Evolutionary conservation across 805 yeast species (phyloP).

Genomic region (Sugiyamaella americana): DNA sequence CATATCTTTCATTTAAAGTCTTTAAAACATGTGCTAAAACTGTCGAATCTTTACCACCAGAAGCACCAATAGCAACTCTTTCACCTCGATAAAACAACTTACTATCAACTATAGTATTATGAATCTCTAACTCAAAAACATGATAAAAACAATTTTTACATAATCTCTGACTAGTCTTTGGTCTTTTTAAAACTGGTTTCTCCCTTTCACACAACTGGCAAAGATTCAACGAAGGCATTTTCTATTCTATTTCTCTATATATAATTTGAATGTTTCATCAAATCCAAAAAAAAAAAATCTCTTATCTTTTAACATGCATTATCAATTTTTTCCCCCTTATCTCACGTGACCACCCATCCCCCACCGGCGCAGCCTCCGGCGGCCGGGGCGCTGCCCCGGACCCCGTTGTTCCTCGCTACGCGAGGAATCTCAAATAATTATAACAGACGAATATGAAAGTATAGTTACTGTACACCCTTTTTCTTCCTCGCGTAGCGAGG

Average conservation of each 20-base stretch:
- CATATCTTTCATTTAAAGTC: constrained; percentile 77
- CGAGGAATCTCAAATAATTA: no score
- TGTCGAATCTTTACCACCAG: constrained; percentile 98
- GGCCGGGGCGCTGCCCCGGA: not conserved
- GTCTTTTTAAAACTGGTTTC: constrained; percentile 84
- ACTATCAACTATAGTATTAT: constrained; percentile 71
- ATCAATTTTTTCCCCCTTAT: no score
- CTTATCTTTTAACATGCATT: no score
- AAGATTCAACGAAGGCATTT: constrained; percentile 30
- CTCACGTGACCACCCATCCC: no score
- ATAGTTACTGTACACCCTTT: not conserved
- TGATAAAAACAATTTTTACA: constrained; percentile 87
- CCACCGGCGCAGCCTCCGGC: not conserved
- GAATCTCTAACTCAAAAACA: constrained; percentile 93
- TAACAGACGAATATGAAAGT: no score
- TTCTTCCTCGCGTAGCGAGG: not conserved
- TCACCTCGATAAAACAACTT: constrained; percentile 75
- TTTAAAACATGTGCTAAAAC: constrained; percentile 86
- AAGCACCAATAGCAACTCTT: constrained; percentile 92
- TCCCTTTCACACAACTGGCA: constrained; percentile 82
- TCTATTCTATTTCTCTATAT: no score
- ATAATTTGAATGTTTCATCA: no score
- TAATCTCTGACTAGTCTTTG: constrained; percentile 82
- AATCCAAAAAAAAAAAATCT: no score
- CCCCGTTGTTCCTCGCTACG: not conserved